Base-by-base conservation (phyloP, 2,329 filamentous ascomycete species). In the Pseudogymnoascus pannorum region DNA sequence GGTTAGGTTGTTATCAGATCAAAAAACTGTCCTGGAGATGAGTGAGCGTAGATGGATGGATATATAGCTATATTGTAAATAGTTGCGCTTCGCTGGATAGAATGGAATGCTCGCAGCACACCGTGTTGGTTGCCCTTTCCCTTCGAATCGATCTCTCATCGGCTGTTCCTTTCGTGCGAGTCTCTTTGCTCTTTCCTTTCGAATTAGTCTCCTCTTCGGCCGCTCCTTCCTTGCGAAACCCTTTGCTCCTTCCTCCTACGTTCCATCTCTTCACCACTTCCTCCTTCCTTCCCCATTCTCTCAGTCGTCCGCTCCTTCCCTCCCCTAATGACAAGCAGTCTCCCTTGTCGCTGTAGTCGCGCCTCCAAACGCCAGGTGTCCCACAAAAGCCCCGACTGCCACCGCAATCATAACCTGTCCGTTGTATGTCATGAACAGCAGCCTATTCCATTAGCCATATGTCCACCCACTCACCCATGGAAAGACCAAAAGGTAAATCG, bases 341-440 rank as follows among this genome's bases (percentile, higher is more conserved):
- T 91, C 87, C 80, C 96, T 97, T 26, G 87, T 87, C 6, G 87
- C 83, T 60, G 85, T 81, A 1, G 86, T 85, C 60, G 80, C 79
- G 61, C 85, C 82, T 14, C 90, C 88, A 76, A 97, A 99, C 48
- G 88, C 69, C 63, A 96, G 72, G 72, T 96, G 97, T 44, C 94
- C 94, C 48, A 96, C 75, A 67, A 95, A 96, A 0, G 93, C 92
- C 14, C 94, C 94, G 8, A 95, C 78, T 0, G 89, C 89, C 14
- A 97, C 92, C 2, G 93, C 84, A 67, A 96, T 76, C 94, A 99
- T 99, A 68, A 99, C 87, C 87, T 90, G 96, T 61, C 94, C 94
- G 71, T 99, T 99, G 77, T 99, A 99, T n/a, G 94, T 99, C 94
- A 99, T 99, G 76, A 99, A 99, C 20, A 99, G 77, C 64, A 99